Base-by-base conservation (phyloP, 2,329 filamentous ascomycete genomes). In the Aspergillus aculeatus region DNA sequence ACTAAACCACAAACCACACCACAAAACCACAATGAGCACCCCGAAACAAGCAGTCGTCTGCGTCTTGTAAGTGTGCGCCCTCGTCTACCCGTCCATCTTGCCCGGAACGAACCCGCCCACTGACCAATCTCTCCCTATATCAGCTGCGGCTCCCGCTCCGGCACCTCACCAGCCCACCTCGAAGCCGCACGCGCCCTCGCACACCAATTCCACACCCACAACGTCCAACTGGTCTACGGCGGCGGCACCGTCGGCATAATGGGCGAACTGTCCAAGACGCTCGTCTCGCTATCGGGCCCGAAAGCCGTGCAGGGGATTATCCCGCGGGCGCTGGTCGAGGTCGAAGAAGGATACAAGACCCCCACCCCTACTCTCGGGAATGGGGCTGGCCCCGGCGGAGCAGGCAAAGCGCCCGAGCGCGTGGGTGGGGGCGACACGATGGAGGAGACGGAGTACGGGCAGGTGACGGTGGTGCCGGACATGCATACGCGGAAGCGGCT, bases 401-500 rank as follows among this genome's bases (percentile, higher is more conserved):
- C 66, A 53, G 68, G 72, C 65, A 74, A 83, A 68, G 68, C 66
- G 5, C 77, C 78, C 54, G 83, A 83, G 65, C 82, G 87, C 55
- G 78, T 89, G 9, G 86, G 89, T 52, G 85, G 88, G 1, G 68
- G 31, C 5, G 32, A 35, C 32, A 12, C 76, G 41, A 64, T 77
- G 4, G 68, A 69, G 47, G 72, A 79, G 59, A 72, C 73, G 0
- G 76, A 80, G 56, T 99, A 91, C 73, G 95, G 95, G 10, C 81
- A 83, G 48, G 97, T 92, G 12, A 97, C 92, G 0, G 86, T 97
- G 9, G 95, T 98, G 29, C 84, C 87, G 67, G 92, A 97, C 74
- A 99, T 99, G 95, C 95, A 99, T 78, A 93, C 91, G 47, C 87
- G 95, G 64, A 99, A 99, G 82, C 86, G 90, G 67, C 83, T 95